phyloP scores from a whole-genome alignment of 2,329 filamentous ascomycete genomes.

The Myotisia sp. region DNA sequence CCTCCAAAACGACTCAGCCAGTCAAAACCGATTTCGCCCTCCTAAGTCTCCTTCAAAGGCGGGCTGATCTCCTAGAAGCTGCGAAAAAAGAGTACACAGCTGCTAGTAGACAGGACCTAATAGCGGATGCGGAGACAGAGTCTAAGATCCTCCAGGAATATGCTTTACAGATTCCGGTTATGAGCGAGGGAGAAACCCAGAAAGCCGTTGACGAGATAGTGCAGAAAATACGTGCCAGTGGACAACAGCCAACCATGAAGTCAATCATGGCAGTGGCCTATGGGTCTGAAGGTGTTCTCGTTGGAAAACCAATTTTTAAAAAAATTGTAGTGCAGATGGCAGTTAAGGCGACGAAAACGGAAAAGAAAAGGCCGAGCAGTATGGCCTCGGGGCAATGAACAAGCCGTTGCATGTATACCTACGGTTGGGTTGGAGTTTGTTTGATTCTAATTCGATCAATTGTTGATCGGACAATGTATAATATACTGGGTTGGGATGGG shows the following conservation, averaged over 20 bases:
- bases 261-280: slow-evolving; percentile 31
- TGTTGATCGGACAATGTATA: too few species aligned
- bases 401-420: too few species aligned
- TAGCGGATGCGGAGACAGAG: slow-evolving; percentile 32
- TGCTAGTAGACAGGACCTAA: slow-evolving; percentile 31
- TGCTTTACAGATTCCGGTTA: slow-evolving; percentile 28
- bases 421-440: too few species aligned
- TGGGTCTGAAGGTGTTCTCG: slow-evolving; percentile 27
- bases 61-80: slow-evolving; percentile 23
- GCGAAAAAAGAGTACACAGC: slow-evolving; percentile 29
- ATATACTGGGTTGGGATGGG: too few species aligned
- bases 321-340: slow-evolving; percentile 29
- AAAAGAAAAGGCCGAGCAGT: too few species aligned
- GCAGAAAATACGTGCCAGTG: slow-evolving; percentile 21
- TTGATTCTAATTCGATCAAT: too few species aligned
- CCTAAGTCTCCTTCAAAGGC: slow-evolving; percentile 34
- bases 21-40: slow-evolving; percentile 35
- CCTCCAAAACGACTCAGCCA: slow-evolving; percentile 32
- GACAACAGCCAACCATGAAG: slow-evolving; percentile 25
- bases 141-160: slow-evolving; percentile 33
- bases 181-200: slow-evolving; percentile 28
- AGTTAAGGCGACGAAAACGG: slow-evolving; percentile 22
- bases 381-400: too few species aligned
- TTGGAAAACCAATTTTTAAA: slow-evolving; percentile 32
- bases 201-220: slow-evolving; percentile 24